These are phyloP conservation scores for Rhizopogon salebrosus DNA, from an alignment of 768 basidiomycete genomes.

Conservation along the genomic window DNA sequence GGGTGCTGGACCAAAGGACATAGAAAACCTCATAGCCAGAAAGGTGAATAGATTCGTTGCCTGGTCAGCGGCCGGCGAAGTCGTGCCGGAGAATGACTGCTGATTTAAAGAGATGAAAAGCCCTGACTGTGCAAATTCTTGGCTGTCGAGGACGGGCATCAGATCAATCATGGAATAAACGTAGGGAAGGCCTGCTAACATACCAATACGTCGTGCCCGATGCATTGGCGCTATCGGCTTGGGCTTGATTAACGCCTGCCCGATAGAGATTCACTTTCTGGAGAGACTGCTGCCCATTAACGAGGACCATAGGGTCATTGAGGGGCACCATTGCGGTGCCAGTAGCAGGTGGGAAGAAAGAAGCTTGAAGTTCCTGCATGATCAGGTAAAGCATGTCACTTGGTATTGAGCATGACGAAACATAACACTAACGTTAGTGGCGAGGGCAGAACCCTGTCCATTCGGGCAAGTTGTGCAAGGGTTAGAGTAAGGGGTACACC, in stretches of 20 bases:
- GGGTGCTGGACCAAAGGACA: constrained; percentile 17
- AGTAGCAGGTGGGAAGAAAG: constrained; percentile 19
- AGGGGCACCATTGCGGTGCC: constrained; percentile 20
- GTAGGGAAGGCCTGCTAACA: not conserved
- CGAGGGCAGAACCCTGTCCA: constrained; percentile 14
- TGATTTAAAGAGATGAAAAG: constrained; percentile 21
- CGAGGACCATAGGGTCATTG: constrained; percentile 22
- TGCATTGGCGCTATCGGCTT: constrained; percentile 17
- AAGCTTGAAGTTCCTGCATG: constrained; percentile 18
- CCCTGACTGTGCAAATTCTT: constrained; percentile 18
- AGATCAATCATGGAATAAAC: too few species aligned
- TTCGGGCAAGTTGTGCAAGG: constrained; percentile 19
- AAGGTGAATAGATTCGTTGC: constrained; percentile 24
- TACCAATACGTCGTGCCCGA: constrained; percentile 19
- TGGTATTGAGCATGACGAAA: not conserved
- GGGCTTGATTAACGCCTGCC: constrained; percentile 20
- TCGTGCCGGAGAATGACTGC: constrained; percentile 9
- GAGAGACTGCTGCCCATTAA: constrained; percentile 18
- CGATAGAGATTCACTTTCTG: constrained; percentile 24
- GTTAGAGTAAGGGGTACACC: constrained; percentile 20
- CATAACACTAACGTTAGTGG: constrained; percentile 14
- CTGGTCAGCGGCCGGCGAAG: constrained; percentile 15
- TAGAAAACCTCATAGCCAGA: constrained; percentile 24
- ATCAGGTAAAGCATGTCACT: not conserved
- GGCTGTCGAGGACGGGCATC: constrained; percentile 5